Conservation (phyloP, 2,329 filamentous ascomycete genomes). For the Thermoascus crustaceus region DNA sequence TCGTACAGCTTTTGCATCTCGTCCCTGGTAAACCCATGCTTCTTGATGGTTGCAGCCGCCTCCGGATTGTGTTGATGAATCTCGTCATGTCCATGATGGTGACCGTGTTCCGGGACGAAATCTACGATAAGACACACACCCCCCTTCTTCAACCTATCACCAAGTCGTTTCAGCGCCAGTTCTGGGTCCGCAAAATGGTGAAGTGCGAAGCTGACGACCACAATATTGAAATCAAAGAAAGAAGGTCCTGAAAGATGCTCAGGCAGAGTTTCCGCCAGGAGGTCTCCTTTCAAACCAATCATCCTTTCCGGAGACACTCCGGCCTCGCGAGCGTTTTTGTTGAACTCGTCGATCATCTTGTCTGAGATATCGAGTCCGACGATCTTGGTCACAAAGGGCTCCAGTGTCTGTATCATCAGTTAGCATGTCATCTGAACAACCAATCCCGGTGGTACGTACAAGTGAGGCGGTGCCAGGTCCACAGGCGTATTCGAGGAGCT, state of each 20-base stretch:
- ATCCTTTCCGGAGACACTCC: constrained; percentile 47
- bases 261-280: constrained; percentile 45
- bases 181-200: constrained; percentile 62
- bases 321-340: constrained; percentile 46
- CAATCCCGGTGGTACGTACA: constrained; percentile 35
- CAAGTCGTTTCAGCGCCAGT: constrained; percentile 51
- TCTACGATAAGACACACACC: constrained; percentile 63
- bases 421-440: neutral
- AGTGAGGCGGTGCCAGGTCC: constrained; percentile 60
- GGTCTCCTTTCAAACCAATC: constrained; percentile 50
- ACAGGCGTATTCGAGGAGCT: constrained; percentile 67
- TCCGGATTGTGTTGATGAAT: constrained; percentile 20
- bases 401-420: constrained; percentile 43
- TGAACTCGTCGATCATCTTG: constrained; percentile 63
- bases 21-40: constrained; percentile 57
- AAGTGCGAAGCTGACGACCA: constrained; percentile 54
- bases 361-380: constrained; percentile 63
- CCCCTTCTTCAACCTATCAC: constrained; percentile 54
- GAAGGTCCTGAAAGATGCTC: constrained; percentile 50
- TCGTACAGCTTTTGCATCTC: constrained; percentile 55
- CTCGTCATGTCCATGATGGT: constrained; percentile 26
- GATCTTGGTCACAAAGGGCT: constrained; percentile 54
- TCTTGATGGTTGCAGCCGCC: constrained; percentile 49
- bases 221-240: constrained; percentile 63
- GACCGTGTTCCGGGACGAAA: constrained; percentile 56